Evolutionary conservation across 371 early-diverging fungal genomes (phyloP).

Genomic region (Mucor plumbeus): DNA sequence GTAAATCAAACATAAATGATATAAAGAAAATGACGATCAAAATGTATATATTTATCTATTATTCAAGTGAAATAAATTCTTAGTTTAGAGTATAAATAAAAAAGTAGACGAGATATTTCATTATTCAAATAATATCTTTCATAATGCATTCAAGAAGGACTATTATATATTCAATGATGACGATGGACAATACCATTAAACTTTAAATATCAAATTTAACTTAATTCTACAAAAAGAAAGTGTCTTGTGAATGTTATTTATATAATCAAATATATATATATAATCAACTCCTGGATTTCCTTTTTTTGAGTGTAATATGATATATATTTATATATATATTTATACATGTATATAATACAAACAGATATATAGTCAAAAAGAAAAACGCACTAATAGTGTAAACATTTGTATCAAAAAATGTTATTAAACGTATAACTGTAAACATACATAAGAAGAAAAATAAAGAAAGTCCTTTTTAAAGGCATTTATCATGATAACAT

Average conservation of each 20-base stretch:
- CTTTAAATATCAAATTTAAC: slow-evolving; percentile 21
- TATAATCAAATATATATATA: neutral
- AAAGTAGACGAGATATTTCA: neutral
- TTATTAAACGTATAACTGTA: neutral
- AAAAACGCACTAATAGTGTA: no score
- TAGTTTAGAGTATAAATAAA: neutral
- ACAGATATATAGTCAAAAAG: no score
- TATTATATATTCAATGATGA: neutral
- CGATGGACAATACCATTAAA: slow-evolving; percentile 12
- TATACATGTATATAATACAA: no score
- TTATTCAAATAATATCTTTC: no score
- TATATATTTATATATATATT: no score
- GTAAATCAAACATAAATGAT: slow-evolving; percentile 9
- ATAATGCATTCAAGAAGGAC: no score
- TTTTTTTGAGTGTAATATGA: neutral
- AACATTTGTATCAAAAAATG: neutral
- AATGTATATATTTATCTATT: neutral
- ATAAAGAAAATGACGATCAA: neutral
- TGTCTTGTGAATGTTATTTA: slow-evolving; percentile 13
- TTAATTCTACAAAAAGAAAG: slow-evolving; percentile 20
- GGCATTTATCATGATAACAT: no score
- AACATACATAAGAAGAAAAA: no score
- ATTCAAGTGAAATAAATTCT: neutral
- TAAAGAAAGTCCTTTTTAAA: no score
- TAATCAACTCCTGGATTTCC: slow-evolving; percentile 16